Conservation (phyloP, 2,329 filamentous ascomycete genomes). For the Leptographium lundbergii region DNA sequence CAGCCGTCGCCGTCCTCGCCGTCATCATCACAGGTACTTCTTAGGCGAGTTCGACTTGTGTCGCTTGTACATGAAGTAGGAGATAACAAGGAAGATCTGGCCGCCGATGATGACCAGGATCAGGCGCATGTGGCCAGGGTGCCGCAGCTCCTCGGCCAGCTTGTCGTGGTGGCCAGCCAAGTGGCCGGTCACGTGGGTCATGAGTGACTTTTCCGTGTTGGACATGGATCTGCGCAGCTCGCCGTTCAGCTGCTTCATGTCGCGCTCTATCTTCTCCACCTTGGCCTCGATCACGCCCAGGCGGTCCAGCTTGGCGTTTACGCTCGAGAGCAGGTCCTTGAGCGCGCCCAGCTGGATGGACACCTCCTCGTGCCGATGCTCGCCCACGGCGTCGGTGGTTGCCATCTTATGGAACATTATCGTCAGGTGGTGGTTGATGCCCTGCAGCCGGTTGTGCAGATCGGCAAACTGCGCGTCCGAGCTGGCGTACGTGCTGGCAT, state of each 20-base stretch:
- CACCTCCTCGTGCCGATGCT: conserved; percentile 45
- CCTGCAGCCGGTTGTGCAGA: conserved; percentile 71
- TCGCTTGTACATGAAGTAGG: conserved; percentile 70
- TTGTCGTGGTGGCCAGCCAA: conserved; percentile 31
- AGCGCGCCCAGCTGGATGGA: conserved; percentile 34
- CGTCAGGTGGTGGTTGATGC: conserved; percentile 54
- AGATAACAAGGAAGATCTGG: conserved; percentile 56
- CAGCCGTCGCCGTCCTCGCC: neutral
- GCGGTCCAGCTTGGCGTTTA: conserved; percentile 30
- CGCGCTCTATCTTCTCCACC: conserved; percentile 42
- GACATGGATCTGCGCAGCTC: conserved; percentile 37
- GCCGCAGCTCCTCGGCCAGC: conserved; percentile 30
- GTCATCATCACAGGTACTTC: conserved; percentile 58
- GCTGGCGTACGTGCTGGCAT: conserved; percentile 33
- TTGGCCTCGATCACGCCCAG: conserved; percentile 27
- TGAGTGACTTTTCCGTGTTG: conserved; percentile 39
- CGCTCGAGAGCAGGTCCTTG: conserved; percentile 28
- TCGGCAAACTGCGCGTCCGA: conserved; percentile 62
- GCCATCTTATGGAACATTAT: conserved; percentile 47
- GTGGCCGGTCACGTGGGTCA: conserved; percentile 30
- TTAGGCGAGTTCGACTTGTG: conserved; percentile 67
- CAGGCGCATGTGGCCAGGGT: conserved; percentile 37
- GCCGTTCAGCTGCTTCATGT: conserved; percentile 44
- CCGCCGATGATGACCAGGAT: conserved; percentile 62
- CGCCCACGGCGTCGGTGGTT: conserved; percentile 34